phyloP scores from a whole-genome alignment of 495 filamentous ascomycete genomes.

The Aspergillus cristatus region DNA sequence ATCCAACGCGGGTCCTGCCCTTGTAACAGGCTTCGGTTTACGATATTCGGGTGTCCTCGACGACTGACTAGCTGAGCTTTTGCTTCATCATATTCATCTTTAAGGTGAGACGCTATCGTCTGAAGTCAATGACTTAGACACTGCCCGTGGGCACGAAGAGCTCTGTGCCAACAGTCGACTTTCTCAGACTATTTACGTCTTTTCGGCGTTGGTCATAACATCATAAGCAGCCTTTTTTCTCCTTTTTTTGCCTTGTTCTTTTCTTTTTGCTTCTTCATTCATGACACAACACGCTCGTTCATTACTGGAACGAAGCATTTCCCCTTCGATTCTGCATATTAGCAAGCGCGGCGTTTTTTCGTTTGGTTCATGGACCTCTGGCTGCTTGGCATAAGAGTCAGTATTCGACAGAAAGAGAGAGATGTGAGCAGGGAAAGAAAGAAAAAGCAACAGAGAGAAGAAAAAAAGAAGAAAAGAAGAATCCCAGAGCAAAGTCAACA shows the following conservation, averaged over 20 bases:
- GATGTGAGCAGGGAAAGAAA: slow-evolving; percentile 3
- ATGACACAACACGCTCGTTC: too few relatives aligned
- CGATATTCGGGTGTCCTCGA: not conserved
- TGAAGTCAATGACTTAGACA: too few relatives aligned
- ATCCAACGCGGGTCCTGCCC: slow-evolving; percentile 39
- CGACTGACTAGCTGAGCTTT: too few relatives aligned
- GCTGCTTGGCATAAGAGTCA: slow-evolving; percentile 10
- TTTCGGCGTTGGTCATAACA: too few relatives aligned
- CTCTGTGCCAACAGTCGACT: too few relatives aligned
- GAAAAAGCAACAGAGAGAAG: slow-evolving; percentile 1
- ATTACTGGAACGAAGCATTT: too few relatives aligned
- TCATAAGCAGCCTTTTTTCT: too few relatives aligned
- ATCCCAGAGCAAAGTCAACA: too few relatives aligned
- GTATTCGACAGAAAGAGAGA: slow-evolving; percentile 3
- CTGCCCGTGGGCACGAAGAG: too few relatives aligned
- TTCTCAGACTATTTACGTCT: too few relatives aligned
- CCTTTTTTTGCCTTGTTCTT: too few relatives aligned
- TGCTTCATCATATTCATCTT: not conserved
- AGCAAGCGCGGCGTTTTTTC: slow-evolving; percentile 4
- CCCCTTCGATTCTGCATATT: not conserved
- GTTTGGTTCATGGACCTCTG: slow-evolving; percentile 8
- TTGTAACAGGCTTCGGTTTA: slow-evolving; percentile 28
- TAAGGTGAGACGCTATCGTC: slow-evolving; percentile 33
- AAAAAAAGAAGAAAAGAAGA: not conserved
- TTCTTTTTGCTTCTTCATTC: too few relatives aligned